Percentiles rank a stretch among this genome's conserved stretches.
Evolutionary conservation across 805 yeast genomes (phyloP).

Genomic region (Teunomyces barrocoloradensis): DNA sequence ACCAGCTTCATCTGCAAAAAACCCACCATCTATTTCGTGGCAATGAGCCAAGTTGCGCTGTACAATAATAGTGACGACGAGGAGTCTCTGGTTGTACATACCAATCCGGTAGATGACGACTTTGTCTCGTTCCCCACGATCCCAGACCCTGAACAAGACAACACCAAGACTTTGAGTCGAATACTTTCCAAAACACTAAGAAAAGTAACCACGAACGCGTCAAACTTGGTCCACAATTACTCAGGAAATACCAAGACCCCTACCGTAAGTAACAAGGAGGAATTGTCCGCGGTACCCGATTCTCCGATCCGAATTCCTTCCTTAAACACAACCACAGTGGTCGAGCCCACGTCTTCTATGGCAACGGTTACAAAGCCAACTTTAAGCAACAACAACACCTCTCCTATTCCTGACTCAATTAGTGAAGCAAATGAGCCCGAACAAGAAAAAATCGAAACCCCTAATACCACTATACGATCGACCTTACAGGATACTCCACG

Average conservation of each 20-base stretch:
- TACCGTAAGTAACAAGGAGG: neutral
- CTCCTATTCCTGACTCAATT: neutral
- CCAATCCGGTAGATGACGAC: conserved; percentile 18
- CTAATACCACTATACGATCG: neutral
- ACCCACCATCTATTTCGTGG: neutral
- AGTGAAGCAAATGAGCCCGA: neutral
- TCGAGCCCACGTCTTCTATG: neutral
- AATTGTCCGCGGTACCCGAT: neutral
- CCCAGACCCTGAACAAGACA: conserved; percentile 41
- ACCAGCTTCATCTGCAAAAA: neutral
- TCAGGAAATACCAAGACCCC: conserved; percentile 5
- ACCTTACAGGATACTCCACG: conserved; percentile 15
- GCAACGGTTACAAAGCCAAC: neutral
- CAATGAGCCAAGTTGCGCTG: conserved; percentile 1
- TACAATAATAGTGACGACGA: conserved; percentile 14
- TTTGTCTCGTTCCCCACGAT: conserved; percentile 43
- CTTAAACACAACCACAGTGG: neutral
- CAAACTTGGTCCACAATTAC: conserved; percentile 26
- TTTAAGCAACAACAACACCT: neutral
- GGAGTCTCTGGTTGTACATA: neutral
- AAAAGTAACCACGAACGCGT: conserved; percentile 43
- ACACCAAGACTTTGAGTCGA: conserved; percentile 30
- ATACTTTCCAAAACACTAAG: conserved; percentile 38
- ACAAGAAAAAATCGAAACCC: neutral
- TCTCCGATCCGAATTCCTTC: conserved; percentile 5